phyloP scores from a whole-genome alignment of 106 monocot species.

The Allium fistulosum region DNA sequence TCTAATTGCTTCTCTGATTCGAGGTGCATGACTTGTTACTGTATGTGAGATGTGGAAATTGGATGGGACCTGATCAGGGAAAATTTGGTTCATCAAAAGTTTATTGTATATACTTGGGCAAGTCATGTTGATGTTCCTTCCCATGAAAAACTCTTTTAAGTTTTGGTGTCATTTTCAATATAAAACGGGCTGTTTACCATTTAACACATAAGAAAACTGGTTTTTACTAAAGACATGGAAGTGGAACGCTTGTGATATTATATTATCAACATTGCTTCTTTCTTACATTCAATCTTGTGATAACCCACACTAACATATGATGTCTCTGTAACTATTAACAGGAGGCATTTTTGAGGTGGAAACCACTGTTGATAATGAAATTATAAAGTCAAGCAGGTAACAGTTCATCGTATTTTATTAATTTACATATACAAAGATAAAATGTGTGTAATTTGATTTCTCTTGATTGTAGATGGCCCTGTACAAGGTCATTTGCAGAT shows the following conservation, averaged over 20 bases:
- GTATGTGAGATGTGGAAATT: too few relatives aligned
- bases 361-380: slow-evolving; percentile 15
- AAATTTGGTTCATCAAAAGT: too few relatives aligned
- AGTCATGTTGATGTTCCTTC: too few relatives aligned
- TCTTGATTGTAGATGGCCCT: slow-evolving; percentile 22
- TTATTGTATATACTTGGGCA: too few relatives aligned
- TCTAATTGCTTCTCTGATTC: too few relatives aligned
- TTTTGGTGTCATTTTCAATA: neutral
- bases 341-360: slow-evolving; percentile 14
- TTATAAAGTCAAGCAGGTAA: slow-evolving; percentile 29
- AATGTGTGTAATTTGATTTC: neutral
- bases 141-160: too few relatives aligned
- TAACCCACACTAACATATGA: neutral
- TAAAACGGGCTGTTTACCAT: neutral
- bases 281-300: neutral
- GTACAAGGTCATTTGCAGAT: slow-evolving; percentile 31
- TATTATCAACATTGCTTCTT: neutral
- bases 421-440: neutral
- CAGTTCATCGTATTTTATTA: neutral
- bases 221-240: neutral
- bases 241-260: too few relatives aligned
- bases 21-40: too few relatives aligned
- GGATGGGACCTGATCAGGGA: too few relatives aligned
- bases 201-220: neutral
- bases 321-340: neutral